A percentile compares a stretch with the other conserved stretches of the same genome.
These are phyloP conservation scores for Gossypium mustelinum DNA, from an alignment of 345 rosid species.

Conservation along the genomic window DNA sequence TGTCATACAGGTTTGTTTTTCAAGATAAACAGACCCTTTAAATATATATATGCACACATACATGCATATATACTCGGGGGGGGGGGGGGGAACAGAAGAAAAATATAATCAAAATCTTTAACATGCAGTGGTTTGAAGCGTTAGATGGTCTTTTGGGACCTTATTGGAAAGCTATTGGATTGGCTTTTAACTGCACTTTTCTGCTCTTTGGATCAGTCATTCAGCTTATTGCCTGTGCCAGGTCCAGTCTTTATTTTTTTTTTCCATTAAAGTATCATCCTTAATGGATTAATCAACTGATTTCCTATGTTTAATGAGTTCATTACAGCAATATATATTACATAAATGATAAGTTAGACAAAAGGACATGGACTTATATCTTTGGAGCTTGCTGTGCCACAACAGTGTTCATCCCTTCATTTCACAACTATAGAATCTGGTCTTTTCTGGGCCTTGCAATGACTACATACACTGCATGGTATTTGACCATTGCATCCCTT, in stretches of 20 bases:
- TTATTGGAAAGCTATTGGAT: constrained; percentile 73
- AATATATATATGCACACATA: neutral
- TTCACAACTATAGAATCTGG: constrained; percentile 83
- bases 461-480: constrained; percentile 93
- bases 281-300: neutral
- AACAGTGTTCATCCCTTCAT: constrained; percentile 74
- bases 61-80: too few species aligned
- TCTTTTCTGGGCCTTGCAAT: constrained; percentile 78
- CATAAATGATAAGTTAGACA: constrained; percentile 66
- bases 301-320: constrained; percentile 4
- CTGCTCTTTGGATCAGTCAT: constrained; percentile 85
- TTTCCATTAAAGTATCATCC: neutral
- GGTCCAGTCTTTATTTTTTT: constrained; percentile 24
- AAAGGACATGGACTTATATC: constrained; percentile 89
- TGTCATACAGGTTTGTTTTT: constrained; percentile 66
- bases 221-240: constrained; percentile 82
- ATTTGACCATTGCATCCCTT: constrained; percentile 56
- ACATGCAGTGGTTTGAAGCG: constrained; percentile 80
- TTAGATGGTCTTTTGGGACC: constrained; percentile 78
- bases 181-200: constrained; percentile 82
- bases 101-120: neutral
- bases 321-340: constrained; percentile 70
- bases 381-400: constrained; percentile 92
- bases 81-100: neutral
- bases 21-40: constrained; percentile 14